A percentile compares a stretch with the other conserved stretches of the same genome.
Evolutionary conservation across 805 yeast genomes (phyloP).

Genomic region (Metschnikowia colocasiae): DNA sequence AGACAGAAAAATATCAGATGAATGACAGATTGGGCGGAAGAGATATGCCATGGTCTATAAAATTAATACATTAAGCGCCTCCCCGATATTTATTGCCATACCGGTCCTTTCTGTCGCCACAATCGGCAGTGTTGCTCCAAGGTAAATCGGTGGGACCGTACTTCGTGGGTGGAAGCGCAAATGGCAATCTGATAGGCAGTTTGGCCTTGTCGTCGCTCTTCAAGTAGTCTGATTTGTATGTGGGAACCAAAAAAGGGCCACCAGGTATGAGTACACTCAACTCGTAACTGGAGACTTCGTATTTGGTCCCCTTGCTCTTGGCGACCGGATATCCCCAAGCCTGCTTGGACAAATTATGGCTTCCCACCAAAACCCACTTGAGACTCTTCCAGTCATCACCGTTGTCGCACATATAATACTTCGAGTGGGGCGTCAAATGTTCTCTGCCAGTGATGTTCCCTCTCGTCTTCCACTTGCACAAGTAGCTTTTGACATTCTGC

Average conservation of each 20-base stretch:
- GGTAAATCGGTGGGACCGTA: slow-evolving; percentile 44
- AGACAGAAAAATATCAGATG: too few relatives aligned
- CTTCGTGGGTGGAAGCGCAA: slow-evolving; percentile 46
- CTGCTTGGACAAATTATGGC: slow-evolving; percentile 69
- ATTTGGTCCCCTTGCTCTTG: slow-evolving; percentile 17
- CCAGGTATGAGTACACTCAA: slow-evolving; percentile 32
- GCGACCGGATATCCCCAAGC: slow-evolving; percentile 67
- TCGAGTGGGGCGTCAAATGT: slow-evolving; percentile 59
- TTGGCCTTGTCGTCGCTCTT: slow-evolving; percentile 3
- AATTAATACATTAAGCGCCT: neutral
- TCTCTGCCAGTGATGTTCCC: slow-evolving; percentile 28
- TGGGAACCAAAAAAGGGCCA: slow-evolving; percentile 39
- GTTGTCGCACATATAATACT: slow-evolving; percentile 56
- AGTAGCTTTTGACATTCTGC: slow-evolving; percentile 37
- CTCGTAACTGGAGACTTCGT: slow-evolving; percentile 36
- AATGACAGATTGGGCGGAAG: too few relatives aligned
- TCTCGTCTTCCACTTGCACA: slow-evolving; percentile 43
- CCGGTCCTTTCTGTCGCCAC: slow-evolving; percentile 10
- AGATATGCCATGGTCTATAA: too few relatives aligned
- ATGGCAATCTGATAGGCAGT: slow-evolving; percentile 49
- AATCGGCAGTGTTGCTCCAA: slow-evolving; percentile 38
- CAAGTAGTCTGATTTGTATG: slow-evolving; percentile 34
- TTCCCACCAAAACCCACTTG: slow-evolving; percentile 69
- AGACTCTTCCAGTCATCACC: slow-evolving; percentile 48
- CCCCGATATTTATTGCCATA: slow-evolving; percentile 10